Percentiles rank a stretch among this genome's conserved stretches.
Evolutionary conservation across 306 rosid species (phyloP).

Genomic region (Prunus dulcis): DNA sequence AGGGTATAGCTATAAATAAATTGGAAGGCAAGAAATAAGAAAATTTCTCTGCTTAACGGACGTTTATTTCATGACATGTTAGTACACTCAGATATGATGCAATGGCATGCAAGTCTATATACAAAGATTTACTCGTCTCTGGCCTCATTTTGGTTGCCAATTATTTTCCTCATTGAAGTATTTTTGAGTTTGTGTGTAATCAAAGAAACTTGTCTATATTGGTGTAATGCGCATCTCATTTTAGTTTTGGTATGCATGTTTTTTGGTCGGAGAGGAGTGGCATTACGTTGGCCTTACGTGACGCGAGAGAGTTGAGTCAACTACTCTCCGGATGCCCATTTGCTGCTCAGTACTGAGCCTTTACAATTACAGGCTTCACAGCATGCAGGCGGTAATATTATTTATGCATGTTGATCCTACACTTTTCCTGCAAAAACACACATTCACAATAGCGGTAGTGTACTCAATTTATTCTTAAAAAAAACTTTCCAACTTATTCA

Average conservation of each 20-base stretch:
- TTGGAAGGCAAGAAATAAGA: constrained; percentile 28
- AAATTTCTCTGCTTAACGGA: constrained; percentile 27
- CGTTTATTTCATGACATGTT: constrained; percentile 19
- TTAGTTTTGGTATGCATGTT: neutral
- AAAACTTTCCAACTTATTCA: too few species aligned
- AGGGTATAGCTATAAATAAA: constrained; percentile 43
- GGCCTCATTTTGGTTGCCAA: neutral
- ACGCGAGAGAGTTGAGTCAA: too few species aligned
- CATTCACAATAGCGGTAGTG: too few species aligned
- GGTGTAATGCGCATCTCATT: too few species aligned
- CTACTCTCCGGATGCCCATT: too few species aligned
- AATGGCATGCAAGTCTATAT: constrained; percentile 30
- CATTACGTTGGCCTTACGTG: neutral
- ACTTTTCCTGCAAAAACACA: too few species aligned
- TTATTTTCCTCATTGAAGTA: neutral
- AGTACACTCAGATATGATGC: constrained; percentile 27
- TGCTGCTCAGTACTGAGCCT: too few species aligned
- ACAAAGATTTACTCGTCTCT: constrained; percentile 1
- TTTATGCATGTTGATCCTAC: too few species aligned
- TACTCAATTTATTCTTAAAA: too few species aligned
- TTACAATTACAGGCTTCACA: too few species aligned
- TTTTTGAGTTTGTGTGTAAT: neutral
- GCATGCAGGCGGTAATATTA: too few species aligned
- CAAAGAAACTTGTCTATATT: neutral
- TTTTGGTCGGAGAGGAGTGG: neutral